Percentiles rank a stretch among this genome's conserved stretches.
Evolutionary conservation across 2,329 filamentous ascomycete genomes (phyloP).

Genomic region (Aspergillus cejpii): DNA sequence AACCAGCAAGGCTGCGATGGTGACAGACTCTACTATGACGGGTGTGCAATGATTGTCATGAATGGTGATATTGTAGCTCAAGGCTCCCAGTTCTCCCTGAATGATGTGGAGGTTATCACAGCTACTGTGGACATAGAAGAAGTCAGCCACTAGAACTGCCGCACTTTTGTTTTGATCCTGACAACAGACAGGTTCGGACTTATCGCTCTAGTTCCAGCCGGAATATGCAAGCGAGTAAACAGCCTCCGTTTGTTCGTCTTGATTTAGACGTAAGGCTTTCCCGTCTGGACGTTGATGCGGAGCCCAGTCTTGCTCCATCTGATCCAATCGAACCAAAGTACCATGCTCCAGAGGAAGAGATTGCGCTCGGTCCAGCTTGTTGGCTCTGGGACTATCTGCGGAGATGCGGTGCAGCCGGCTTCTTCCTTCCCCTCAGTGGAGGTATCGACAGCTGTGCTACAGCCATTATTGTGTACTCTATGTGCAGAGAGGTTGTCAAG

Average conservation of each 20-base stretch:
- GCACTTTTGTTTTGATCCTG: slow-evolving; percentile 26
- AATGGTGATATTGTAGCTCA: slow-evolving; percentile 60
- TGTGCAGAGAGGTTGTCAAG: slow-evolving; percentile 35
- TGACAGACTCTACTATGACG: slow-evolving; percentile 58
- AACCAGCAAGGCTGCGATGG: slow-evolving; percentile 57
- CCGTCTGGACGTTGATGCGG: slow-evolving; percentile 34
- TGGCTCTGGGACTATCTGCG: slow-evolving; percentile 52
- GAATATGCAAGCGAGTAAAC: slow-evolving; percentile 31
- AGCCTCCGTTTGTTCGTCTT: slow-evolving; percentile 31
- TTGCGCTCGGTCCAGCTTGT: slow-evolving; percentile 57
- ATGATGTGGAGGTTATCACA: slow-evolving; percentile 59
- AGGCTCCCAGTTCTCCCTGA: slow-evolving; percentile 58
- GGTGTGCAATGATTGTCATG: slow-evolving; percentile 57
- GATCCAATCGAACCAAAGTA: slow-evolving; percentile 46
- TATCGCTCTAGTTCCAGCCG: slow-evolving; percentile 27
- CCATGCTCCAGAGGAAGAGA: slow-evolving; percentile 60
- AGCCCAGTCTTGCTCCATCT: slow-evolving; percentile 44
- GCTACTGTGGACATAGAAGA: slow-evolving; percentile 66
- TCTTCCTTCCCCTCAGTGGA: slow-evolving; percentile 36
- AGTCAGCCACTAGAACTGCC: slow-evolving; percentile 44
- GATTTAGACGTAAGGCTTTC: slow-evolving; percentile 34
- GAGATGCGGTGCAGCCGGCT: slow-evolving; percentile 33
- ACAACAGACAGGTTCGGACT: slow-evolving; percentile 28
- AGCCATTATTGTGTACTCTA: slow-evolving; percentile 36
- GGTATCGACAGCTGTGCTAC: slow-evolving; percentile 39